Conservation (phyloP, 768 basidiomycete genomes). For the Cubamyces lactineus region DNA sequence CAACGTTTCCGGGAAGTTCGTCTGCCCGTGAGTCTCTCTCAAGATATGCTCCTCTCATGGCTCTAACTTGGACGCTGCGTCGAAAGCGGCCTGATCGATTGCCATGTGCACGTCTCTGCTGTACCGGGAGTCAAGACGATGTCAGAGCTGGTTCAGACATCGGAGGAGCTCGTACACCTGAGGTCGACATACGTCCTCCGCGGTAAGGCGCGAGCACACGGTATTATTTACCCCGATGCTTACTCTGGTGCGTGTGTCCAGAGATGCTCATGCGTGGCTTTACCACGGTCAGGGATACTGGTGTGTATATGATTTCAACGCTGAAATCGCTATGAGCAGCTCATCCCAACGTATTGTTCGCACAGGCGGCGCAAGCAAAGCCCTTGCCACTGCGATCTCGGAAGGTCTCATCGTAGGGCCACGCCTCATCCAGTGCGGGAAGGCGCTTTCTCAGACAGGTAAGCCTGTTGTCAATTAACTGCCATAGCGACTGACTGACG, state of each 20-base stretch:
- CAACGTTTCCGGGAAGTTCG: constrained; percentile 40
- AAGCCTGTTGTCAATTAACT: neutral
- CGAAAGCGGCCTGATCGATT: constrained; percentile 45
- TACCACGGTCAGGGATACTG: constrained; percentile 45
- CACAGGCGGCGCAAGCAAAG: constrained; percentile 40
- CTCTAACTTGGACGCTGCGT: neutral
- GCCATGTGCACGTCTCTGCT: constrained; percentile 48
- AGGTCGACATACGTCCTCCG: constrained; percentile 43
- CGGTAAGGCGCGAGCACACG: constrained; percentile 24
- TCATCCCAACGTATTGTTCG: too few species aligned
- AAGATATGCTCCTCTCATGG: neutral
- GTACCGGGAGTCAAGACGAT: constrained; percentile 44
- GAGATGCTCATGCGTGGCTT: constrained; percentile 45
- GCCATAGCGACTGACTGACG: neutral
- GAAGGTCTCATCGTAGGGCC: constrained; percentile 44
- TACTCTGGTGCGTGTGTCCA: constrained; percentile 1
- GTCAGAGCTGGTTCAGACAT: constrained; percentile 38
- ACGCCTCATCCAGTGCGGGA: constrained; percentile 43
- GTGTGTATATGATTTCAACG: constrained; percentile 13
- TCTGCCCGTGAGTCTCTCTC: constrained; percentile 40
- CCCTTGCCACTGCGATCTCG: constrained; percentile 41
- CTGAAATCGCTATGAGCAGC: neutral
- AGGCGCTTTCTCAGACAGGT: constrained; percentile 45
- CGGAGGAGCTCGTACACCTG: constrained; percentile 39
- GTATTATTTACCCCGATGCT: too few species aligned